Evolutionary conservation across 1,284 basidiomycete species (phyloP), one percentile per base, ranked within the genome.

Genomic region (Athelia sp.): DNA sequence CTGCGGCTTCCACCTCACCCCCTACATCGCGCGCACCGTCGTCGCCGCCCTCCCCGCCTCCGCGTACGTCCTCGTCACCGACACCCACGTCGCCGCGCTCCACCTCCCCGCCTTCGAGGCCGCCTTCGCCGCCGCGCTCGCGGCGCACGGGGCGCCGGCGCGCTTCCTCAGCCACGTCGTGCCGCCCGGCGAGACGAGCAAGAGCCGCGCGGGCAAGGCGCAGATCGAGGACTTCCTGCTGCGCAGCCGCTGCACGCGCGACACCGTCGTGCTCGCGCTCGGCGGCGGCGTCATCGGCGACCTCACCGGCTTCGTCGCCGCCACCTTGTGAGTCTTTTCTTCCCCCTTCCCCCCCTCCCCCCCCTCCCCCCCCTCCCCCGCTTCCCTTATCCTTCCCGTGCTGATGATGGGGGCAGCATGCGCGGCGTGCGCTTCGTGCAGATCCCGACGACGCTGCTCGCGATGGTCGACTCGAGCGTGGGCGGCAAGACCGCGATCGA

Each of bases 401-500:
- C n/a, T n/a, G n/a, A n/a, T n/a, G n/a, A n/a, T n/a, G n/a, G n/a
- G n/a, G 22, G 48, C 51, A 88, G 86, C 68, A 92, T 92, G 90
- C 83, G 90, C 45, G 90, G 90, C 3, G 82, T 98, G 42, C 89
- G 89, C 54, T 92, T 97, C 67, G 87, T 93, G 23, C 97, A 99
- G 71, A 92, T 99, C 51, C 96, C 97, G 0, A 98, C 97, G 0
- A 98, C 94, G 0, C 76, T 99, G 2, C 78, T 99, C 44, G 94
- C 95, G 15, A 99, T 99, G 97, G 97, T 99, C 38, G 96, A 99
- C 71, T 97, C 93, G 1, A 87, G 92, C 52, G 90, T 99, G 44
- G 96, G 97, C 15, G 97, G 96, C 44, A 99, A 99, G 77, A 99
- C 97, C 1, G 97, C 96, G 26, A 96, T 99, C 57, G 97, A 99